phyloP scores from a whole-genome alignment of 352 stramenopile species.

The Phytopythium litorale region DNA sequence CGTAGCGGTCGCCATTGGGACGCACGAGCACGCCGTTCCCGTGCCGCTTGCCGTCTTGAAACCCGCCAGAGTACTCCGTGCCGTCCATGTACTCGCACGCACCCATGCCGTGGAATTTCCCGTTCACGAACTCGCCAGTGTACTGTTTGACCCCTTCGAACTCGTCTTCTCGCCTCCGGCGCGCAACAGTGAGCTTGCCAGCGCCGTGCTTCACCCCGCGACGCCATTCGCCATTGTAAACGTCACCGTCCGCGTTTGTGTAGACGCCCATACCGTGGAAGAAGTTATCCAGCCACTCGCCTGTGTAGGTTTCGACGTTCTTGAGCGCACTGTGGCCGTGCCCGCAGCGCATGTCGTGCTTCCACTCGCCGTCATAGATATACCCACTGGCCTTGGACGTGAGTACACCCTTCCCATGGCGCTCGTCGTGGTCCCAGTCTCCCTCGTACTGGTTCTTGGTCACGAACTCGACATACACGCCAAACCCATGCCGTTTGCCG shows the following conservation, averaged over 20 bases:
- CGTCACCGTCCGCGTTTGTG: slow-evolving; percentile 49
- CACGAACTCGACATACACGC: slow-evolving; percentile 67
- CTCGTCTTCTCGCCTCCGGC: slow-evolving; percentile 17
- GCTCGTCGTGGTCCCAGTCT: slow-evolving; percentile 55
- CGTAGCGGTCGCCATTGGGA: slow-evolving; percentile 46
- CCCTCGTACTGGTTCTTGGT: slow-evolving; percentile 81
- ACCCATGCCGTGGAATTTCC: slow-evolving; percentile 72
- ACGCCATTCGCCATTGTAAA: slow-evolving; percentile 71
- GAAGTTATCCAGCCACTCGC: slow-evolving; percentile 55
- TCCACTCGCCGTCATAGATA: slow-evolving; percentile 82
- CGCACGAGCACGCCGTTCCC: slow-evolving; percentile 56
- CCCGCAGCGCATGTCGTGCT: slow-evolving; percentile 61
- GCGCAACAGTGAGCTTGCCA: slow-evolving; percentile 47
- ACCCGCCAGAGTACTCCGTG: slow-evolving; percentile 87
- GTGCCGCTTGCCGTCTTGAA: slow-evolving; percentile 66
- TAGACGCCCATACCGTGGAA: slow-evolving; percentile 69
- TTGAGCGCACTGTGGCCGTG: slow-evolving; percentile 66
- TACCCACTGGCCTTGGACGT: slow-evolving; percentile 54
- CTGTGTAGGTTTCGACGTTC: slow-evolving; percentile 70
- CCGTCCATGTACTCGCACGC: slow-evolving; percentile 84
- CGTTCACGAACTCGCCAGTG: slow-evolving; percentile 56
- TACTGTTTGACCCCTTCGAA: slow-evolving; percentile 57
- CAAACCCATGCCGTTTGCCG: slow-evolving; percentile 68
- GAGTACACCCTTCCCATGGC: slow-evolving; percentile 70
- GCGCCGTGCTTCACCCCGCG: slow-evolving; percentile 49